Conservation (phyloP, 1,284 basidiomycete species). For the Fistulina hepatica region DNA sequence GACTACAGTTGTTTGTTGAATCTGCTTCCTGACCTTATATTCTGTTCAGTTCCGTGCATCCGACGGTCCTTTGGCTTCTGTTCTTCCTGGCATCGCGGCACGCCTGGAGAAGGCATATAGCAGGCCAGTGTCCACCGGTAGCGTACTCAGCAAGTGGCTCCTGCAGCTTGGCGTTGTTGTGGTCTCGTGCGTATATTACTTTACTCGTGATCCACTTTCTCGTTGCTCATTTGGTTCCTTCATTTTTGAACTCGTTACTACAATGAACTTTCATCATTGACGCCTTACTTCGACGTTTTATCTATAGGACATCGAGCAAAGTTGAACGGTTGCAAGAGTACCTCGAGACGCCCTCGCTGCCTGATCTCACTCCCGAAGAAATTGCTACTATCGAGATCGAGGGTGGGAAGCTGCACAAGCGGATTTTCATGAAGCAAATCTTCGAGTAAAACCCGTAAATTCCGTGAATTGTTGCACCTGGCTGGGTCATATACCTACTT, state of each 20-base stretch:
- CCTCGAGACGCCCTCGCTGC: constrained; percentile 40
- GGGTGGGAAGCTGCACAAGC: constrained; percentile 50
- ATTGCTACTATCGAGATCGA: constrained; percentile 50
- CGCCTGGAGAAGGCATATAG: constrained; percentile 34
- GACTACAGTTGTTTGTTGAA: too few species aligned
- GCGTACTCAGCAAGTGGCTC: constrained; percentile 53
- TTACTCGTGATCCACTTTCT: neutral
- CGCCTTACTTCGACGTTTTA: too few species aligned
- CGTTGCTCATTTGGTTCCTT: too few species aligned
- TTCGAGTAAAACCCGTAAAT: constrained; percentile 19
- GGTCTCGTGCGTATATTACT: constrained; percentile 50
- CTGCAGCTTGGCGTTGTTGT: constrained; percentile 46
- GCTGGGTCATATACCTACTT: too few species aligned
- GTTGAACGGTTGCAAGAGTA: constrained; percentile 57
- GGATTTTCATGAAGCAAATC: constrained; percentile 33
- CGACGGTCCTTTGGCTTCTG: constrained; percentile 28
- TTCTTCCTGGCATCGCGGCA: constrained; percentile 37
- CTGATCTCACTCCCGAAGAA: constrained; percentile 51
- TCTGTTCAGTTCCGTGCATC: too few species aligned
- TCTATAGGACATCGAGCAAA: constrained; percentile 60
- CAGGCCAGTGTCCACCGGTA: constrained; percentile 37
- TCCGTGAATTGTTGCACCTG: too few species aligned
- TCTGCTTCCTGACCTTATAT: too few species aligned
- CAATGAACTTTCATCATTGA: too few species aligned
- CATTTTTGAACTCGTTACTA: too few species aligned